Conservation (phyloP, 169 alveolate species). For the Plasmodium coatneyi region DNA sequence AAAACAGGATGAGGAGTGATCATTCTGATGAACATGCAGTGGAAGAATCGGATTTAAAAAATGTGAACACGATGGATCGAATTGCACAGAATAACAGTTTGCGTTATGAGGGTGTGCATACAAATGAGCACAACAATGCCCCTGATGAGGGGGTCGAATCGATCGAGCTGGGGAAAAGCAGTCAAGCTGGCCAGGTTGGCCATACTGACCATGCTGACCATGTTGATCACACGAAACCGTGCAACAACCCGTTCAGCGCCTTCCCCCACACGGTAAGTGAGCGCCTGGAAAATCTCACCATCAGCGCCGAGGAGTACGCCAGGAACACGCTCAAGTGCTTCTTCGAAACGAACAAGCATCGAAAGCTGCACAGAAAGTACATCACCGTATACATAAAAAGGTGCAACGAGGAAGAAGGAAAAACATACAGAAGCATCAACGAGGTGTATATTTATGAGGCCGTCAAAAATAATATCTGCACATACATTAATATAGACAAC, state of each 20-base stretch:
- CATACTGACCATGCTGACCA: background rate
- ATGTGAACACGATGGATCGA: slow-evolving; percentile 5
- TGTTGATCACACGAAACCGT: no score
- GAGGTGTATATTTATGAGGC: slow-evolving; percentile 65
- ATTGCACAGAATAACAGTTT: background rate
- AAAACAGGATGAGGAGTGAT: background rate
- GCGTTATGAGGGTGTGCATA: background rate
- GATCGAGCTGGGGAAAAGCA: background rate
- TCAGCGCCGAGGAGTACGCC: slow-evolving; percentile 57
- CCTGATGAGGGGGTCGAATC: background rate
- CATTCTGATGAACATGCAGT: background rate
- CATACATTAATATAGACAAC: slow-evolving; percentile 81
- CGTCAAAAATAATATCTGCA: slow-evolving; percentile 76
- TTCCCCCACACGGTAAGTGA: background rate
- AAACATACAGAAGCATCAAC: slow-evolving; percentile 55
- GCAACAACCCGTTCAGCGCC: background rate
- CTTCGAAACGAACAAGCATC: slow-evolving; percentile 28
- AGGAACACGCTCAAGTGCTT: slow-evolving; percentile 24
- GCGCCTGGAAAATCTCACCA: background rate
- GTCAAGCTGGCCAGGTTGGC: background rate
- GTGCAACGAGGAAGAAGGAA: slow-evolving; percentile 13
- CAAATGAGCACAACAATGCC: background rate
- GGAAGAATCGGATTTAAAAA: background rate
- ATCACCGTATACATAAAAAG: slow-evolving; percentile 38
- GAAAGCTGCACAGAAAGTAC: slow-evolving; percentile 35